Evolutionary conservation across 495 filamentous ascomycete genomes (phyloP).

Genomic region (Aspergillus avenaceus): DNA sequence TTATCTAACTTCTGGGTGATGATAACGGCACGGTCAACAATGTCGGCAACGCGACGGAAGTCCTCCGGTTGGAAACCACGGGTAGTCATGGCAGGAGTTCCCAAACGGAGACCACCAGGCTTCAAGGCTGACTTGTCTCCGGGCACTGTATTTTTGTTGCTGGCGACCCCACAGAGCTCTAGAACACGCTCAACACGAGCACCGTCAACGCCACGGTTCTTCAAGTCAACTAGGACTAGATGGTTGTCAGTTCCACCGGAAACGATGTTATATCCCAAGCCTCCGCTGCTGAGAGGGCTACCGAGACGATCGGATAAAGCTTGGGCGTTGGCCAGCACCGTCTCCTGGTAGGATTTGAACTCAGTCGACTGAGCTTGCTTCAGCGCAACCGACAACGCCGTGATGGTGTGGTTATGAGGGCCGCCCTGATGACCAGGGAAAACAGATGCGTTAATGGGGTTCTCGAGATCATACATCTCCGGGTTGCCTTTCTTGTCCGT

Average conservation of each 20-base stretch:
- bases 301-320: slow-evolving; percentile 75
- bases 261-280: slow-evolving; percentile 85
- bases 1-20: slow-evolving; percentile 84
- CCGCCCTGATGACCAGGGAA: slow-evolving; percentile 99
- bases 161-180: slow-evolving; percentile 89
- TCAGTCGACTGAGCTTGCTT: slow-evolving; percentile 88
- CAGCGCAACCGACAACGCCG: slow-evolving; percentile 86
- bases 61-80: slow-evolving; percentile 83
- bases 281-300: slow-evolving; percentile 65
- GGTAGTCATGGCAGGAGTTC: slow-evolving; percentile 96
- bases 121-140: slow-evolving; percentile 91
- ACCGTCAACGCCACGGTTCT: slow-evolving; percentile 84
- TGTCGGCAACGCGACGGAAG: slow-evolving; percentile 84
- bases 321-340: slow-evolving; percentile 82
- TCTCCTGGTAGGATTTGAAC: slow-evolving; percentile 83
- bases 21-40: slow-evolving; percentile 86
- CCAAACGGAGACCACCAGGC: slow-evolving; percentile 87
- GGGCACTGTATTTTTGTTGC: slow-evolving; percentile 98
- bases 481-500: slow-evolving; percentile 83
- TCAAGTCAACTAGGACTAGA: slow-evolving; percentile 90
- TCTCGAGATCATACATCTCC: slow-evolving; percentile 86
- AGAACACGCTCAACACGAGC: slow-evolving; percentile 91
- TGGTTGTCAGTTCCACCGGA: slow-evolving; percentile 96
- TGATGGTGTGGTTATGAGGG: slow-evolving; percentile 98
- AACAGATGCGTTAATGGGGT: slow-evolving; percentile 91